phyloP scores from a whole-genome alignment of 2,329 filamentous ascomycete genomes.

The Volutella citrinella region DNA sequence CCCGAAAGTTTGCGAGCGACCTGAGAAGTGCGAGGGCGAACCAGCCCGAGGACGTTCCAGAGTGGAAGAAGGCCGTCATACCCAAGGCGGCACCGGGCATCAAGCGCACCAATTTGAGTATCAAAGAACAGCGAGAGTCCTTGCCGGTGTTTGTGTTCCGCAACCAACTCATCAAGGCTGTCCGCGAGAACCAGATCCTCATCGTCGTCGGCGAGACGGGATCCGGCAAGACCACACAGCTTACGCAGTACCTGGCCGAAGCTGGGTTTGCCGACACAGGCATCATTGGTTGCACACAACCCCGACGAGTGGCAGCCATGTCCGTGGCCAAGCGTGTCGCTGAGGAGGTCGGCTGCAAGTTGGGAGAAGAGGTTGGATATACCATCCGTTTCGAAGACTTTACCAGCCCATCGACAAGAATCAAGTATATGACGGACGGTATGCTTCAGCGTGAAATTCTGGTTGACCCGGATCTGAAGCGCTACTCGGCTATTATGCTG shows the following conservation, averaged over 20 bases:
- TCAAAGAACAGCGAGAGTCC: constrained; percentile 90
- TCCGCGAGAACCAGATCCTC: constrained; percentile 82
- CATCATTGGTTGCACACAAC: constrained; percentile 94
- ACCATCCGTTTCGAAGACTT: constrained; percentile 97
- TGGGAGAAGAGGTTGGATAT: constrained; percentile 93
- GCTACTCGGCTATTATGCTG: constrained; percentile 96
- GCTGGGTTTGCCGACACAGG: constrained; percentile 83
- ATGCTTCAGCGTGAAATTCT: constrained; percentile 96
- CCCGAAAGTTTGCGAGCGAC: constrained; percentile 86
- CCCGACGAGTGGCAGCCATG: constrained; percentile 94
- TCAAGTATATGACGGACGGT: constrained; percentile 99
- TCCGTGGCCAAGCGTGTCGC: constrained; percentile 96
- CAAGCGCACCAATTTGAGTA: constrained; percentile 84
- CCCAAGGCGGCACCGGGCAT: constrained; percentile 78
- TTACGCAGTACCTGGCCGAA: constrained; percentile 94
- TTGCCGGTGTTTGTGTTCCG: constrained; percentile 89
- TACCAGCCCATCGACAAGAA: constrained; percentile 81
- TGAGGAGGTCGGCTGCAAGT: constrained; percentile 87
- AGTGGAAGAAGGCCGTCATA: constrained; percentile 86
- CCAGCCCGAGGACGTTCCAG: constrained; percentile 70
- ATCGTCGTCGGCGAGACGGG: constrained; percentile 98
- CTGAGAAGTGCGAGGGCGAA: constrained; percentile 65
- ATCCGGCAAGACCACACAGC: constrained; percentile 93
- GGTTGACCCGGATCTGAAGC: constrained; percentile 81
- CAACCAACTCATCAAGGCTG: constrained; percentile 80